Evolutionary conservation across 2,329 filamentous ascomycete species (phyloP).

Genomic region (Xylariaceae sp.): DNA sequence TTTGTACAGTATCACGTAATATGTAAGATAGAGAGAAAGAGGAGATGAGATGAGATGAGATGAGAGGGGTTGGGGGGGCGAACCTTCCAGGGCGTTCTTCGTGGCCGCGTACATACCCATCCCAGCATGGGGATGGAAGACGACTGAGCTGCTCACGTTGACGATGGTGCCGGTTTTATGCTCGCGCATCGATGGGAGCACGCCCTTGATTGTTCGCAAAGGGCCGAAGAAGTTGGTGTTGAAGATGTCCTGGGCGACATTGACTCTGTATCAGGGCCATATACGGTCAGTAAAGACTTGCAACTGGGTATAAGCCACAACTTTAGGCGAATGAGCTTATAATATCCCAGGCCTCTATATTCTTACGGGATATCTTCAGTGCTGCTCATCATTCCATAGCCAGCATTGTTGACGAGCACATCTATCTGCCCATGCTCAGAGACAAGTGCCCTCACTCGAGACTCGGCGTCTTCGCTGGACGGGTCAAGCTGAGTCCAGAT

Average conservation of each 20-base stretch:
- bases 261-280: conserved; percentile 13
- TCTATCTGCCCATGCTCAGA: conserved; percentile 21
- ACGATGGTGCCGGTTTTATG: conserved; percentile 27
- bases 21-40: no score
- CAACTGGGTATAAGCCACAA: no score
- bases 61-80: neutral
- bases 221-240: conserved; percentile 24
- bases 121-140: conserved; percentile 11
- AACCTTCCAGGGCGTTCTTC: conserved; percentile 25
- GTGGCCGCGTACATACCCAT: conserved; percentile 23
- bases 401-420: conserved; percentile 26
- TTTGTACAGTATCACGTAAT: no score
- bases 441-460: conserved; percentile 16
- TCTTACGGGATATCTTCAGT: conserved; percentile 23
- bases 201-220: conserved; percentile 23
- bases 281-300: no score
- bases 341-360: neutral
- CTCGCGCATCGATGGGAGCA: conserved; percentile 26
- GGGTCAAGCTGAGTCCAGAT: conserved; percentile 24
- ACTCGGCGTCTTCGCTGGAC: conserved; percentile 19
- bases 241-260: conserved; percentile 21
- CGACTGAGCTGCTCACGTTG: conserved; percentile 24
- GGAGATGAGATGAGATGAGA: neutral
- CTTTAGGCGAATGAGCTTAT: no score
- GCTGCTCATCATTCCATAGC: conserved; percentile 19